A percentile compares a stretch with the other conserved stretches of the same genome.
Evolutionary conservation across 2,329 filamentous ascomycete species (phyloP).

Genomic region (Exophiala oligosperma): DNA sequence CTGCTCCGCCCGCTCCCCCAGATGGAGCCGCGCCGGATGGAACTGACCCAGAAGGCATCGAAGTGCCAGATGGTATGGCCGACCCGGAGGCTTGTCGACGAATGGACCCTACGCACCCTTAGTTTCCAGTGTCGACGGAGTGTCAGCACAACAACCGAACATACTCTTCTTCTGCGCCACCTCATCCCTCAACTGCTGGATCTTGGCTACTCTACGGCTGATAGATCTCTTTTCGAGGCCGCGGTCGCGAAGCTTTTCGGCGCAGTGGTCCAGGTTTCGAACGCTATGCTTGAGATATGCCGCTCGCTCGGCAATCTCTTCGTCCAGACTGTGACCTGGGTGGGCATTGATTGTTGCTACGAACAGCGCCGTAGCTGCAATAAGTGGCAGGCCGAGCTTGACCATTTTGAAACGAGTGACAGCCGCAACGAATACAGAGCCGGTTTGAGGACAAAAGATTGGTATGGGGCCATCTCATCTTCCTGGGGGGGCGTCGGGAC

Average conservation of each 20-base stretch:
- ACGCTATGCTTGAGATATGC: slow-evolving; percentile 45
- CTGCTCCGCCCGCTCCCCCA: not conserved
- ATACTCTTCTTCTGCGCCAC: slow-evolving; percentile 28
- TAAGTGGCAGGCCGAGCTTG: no score
- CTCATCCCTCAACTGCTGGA: slow-evolving; percentile 45
- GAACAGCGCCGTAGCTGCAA: no score
- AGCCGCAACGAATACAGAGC: no score
- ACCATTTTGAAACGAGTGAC: no score
- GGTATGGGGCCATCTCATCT: no score
- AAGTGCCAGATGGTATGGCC: slow-evolving; percentile 35
- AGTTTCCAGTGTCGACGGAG: not conserved
- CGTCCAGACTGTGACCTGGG: slow-evolving; percentile 50
- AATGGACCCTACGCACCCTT: not conserved
- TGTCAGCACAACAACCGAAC: not conserved
- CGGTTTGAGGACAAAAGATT: no score
- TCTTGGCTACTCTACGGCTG: slow-evolving; percentile 44
- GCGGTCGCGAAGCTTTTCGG: slow-evolving; percentile 48
- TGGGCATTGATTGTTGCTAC: slow-evolving; percentile 36
- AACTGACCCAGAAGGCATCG: not conserved
- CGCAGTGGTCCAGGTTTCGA: slow-evolving; percentile 49
- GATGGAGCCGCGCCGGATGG: not conserved
- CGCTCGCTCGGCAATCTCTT: slow-evolving; percentile 53
- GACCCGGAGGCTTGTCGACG: slow-evolving; percentile 21
- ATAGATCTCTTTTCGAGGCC: slow-evolving; percentile 48
- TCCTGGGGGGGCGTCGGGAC: no score